Conservation (phyloP, 164 flowering plant species). For the Kingdonia uniflora region DNA sequence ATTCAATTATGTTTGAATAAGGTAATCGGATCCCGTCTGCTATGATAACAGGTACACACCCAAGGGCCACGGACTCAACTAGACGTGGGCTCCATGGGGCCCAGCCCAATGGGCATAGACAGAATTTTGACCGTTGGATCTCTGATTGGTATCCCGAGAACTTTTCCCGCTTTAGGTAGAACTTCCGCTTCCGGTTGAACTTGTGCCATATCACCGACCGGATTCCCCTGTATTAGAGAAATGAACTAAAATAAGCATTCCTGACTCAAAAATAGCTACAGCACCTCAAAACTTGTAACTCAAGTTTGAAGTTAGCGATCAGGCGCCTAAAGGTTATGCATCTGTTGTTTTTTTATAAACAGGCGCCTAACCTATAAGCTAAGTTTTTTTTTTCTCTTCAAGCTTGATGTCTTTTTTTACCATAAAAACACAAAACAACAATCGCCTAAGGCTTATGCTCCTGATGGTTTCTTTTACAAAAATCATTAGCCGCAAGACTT, state of each 20-base stretch:
- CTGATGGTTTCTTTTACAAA: too few relatives aligned
- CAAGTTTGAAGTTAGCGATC: too few relatives aligned
- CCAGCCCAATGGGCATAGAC: conserved; percentile 95
- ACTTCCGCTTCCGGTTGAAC: conserved; percentile 44
- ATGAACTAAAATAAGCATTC: conserved; percentile 5
- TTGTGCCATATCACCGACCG: conserved; percentile 59
- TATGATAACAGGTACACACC: conserved; percentile 88
- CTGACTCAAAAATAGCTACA: too few relatives aligned
- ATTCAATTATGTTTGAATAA: conserved; percentile 41
- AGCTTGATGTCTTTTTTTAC: too few relatives aligned
- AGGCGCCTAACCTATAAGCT: too few relatives aligned
- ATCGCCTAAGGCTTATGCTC: too few relatives aligned
- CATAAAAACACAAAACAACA: too few relatives aligned
- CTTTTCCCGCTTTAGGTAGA: conserved; percentile 53
- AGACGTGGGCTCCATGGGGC: conserved; percentile 97
- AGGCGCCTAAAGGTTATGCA: too few relatives aligned
- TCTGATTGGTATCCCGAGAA: conserved; percentile 78
- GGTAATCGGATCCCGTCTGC: conserved; percentile 92
- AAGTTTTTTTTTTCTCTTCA: too few relatives aligned
- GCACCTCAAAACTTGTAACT: too few relatives aligned
- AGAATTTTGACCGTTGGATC: conserved; percentile 69
- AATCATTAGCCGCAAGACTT: too few relatives aligned
- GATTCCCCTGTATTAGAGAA: conserved; percentile 42
- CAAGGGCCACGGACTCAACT: conserved; percentile 78
- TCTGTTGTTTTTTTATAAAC: too few relatives aligned